Base-by-base conservation (phyloP, 495 filamentous ascomycete species). In the Annulohypoxylon nitens region DNA sequence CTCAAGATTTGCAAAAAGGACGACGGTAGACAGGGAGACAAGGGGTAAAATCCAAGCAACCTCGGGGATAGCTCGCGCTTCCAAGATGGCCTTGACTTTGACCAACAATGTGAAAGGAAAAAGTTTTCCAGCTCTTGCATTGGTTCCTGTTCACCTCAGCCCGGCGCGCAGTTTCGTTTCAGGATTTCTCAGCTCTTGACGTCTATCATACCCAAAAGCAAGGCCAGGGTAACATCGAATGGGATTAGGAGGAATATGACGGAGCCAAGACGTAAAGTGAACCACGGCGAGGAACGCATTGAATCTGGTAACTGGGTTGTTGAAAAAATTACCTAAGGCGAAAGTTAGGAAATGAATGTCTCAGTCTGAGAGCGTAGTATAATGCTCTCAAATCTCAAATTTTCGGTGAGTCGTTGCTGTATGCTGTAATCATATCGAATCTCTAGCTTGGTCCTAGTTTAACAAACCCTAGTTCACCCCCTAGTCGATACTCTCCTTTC, bases 401-500 rank as follows among this genome's bases (percentile, higher is more conserved):
- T n/a, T 47, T 30, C 11, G 20, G 20, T 34, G 10, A 30, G 61
- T 45, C 30, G 12, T 14, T 4, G 12, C 39, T 36, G 34, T 10
- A 0, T 36, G 34, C 34, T 39, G 9, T 47, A 51, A 58, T 45
- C 63, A 67, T 9, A 45, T 37, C 23, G 10, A 39, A 34, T 39
- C 8, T 12, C 36, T 39, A 43, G 12, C 12, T 43, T 14, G 1
- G 18, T 14, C 10, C 34, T 47, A 34, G 43, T 33, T 57, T 26
- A 54, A 67, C 51, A 63, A 58, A 54, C 43, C 45, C 59, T 20
- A 11, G 53, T 50, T 67, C 34, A 36, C 34, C 26, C 57, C 55
- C 66, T 34, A 54, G 65, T 53, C 61, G 57, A 36, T 18, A n/a
- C 47, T 70, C 39, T 43, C 54, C 67, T 30, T 66, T 36, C 12